These are phyloP conservation scores for Colletotrichum caudatum DNA, from an alignment of 2,329 filamentous ascomycete species.

Conservation along the genomic window DNA sequence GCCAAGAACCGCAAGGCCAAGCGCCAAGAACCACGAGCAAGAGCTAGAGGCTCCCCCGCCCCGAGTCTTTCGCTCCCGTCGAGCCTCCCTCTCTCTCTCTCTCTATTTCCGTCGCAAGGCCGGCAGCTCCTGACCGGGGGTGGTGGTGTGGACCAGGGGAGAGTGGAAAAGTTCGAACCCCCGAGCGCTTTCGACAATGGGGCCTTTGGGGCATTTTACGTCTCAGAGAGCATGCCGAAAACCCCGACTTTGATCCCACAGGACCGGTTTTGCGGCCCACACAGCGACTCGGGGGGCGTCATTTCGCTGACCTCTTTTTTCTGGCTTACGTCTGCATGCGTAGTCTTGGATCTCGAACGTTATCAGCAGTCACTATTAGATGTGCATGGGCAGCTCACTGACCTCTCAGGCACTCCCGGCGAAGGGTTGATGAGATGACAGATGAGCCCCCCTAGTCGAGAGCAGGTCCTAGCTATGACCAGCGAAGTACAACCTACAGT, in stretches of 20 bases:
- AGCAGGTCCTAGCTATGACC: background rate
- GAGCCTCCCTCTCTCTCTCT: too few relatives aligned
- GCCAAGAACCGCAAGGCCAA: too few relatives aligned
- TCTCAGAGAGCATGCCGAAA: background rate
- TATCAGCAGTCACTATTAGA: background rate
- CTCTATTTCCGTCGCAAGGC: background rate
- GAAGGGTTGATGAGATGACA: background rate
- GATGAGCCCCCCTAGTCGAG: background rate
- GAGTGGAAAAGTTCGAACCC: background rate
- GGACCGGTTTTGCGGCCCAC: background rate
- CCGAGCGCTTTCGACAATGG: conserved; percentile 4
- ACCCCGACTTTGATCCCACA: conserved; percentile 6
- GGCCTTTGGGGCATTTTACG: background rate
- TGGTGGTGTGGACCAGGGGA: background rate
- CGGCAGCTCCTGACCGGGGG: background rate
- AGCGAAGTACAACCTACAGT: too few relatives aligned
- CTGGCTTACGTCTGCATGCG: background rate
- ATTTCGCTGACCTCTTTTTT: too few relatives aligned
- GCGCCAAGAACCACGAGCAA: too few relatives aligned
- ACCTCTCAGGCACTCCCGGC: background rate
- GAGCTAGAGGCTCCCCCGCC: too few relatives aligned
- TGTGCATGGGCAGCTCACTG: background rate
- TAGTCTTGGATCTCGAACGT: background rate
- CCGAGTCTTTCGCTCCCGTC: background rate
- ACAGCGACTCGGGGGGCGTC: background rate